These are phyloP conservation scores for Pluteus cervinus DNA, from an alignment of 768 basidiomycete genomes.

Conservation along the genomic window DNA sequence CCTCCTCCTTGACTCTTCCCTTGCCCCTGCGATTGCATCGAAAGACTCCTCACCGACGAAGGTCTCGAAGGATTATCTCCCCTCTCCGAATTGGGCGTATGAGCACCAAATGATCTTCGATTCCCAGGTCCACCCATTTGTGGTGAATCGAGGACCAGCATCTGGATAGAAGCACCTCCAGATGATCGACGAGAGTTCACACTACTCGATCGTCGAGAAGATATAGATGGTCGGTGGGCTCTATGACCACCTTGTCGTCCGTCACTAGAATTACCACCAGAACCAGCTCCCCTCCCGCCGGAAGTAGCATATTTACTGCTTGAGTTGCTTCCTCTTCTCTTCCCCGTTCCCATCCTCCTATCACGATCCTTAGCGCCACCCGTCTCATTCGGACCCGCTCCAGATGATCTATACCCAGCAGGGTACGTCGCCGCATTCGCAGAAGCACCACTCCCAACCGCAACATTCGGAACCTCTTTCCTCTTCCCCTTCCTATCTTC, in stretches of 20 bases:
- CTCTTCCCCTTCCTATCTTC: conserved; percentile 88
- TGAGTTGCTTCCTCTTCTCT: conserved; percentile 44
- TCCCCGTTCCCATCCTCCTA: conserved; percentile 33
- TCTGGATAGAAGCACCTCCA: conserved; percentile 42
- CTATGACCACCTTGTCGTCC: conserved; percentile 35
- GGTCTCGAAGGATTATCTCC: conserved; percentile 77
- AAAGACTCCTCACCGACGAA: conserved; percentile 79
- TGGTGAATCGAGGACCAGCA: conserved; percentile 54
- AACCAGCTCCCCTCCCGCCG: conserved; percentile 18
- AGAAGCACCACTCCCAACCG: conserved; percentile 19
- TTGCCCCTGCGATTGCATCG: conserved; percentile 42
- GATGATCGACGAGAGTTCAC: conserved; percentile 78
- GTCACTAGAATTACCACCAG: conserved; percentile 14
- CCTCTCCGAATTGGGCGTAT: conserved; percentile 84
- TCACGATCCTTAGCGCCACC: no score
- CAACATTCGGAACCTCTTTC: conserved; percentile 38
- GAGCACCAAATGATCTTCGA: conserved; percentile 68
- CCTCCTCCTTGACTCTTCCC: no score
- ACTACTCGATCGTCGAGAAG: conserved; percentile 85
- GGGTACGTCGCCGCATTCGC: conserved; percentile 14
- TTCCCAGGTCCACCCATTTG: conserved; percentile 60
- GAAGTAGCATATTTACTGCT: conserved; percentile 20
- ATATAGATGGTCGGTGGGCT: conserved; percentile 62
- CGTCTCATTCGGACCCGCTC: no score
- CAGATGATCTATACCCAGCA: conserved; percentile 3